Base-by-base conservation (phyloP, 2,329 filamentous ascomycete species). In the Cladophialophora chaetospira region DNA sequence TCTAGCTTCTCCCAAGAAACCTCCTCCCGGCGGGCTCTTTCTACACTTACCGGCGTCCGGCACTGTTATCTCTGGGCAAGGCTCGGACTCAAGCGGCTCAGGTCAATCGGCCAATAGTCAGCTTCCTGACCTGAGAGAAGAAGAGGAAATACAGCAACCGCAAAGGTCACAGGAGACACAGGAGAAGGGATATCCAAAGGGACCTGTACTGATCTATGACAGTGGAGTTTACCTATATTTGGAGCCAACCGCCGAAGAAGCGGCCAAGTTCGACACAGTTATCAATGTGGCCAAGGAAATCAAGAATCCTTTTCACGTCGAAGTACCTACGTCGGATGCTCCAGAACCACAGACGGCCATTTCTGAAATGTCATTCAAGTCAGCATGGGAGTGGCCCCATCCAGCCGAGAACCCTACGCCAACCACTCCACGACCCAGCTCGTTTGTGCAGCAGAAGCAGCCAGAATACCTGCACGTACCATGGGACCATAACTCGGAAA, bases 401-500 rank as follows among this genome's bases (percentile, higher is more conserved):
- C 53, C 71, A 43, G 67, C 70, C 21, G 69, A 73, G n/a, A 40
- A 43, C 2, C 49, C 53, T n/a, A 64, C 62, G 26, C 62, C 63
- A 2, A 62, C 63, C 17, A 64, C 61, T 5, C 63, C 64, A 6
- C 57, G 54, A 47, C 63, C 57, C 23, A 44, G 26, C n/a, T 51
- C 51, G 3, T 53, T 56, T 25, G 17, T 19, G n/a, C 53, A 36
- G n/a, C 40, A 40, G 23, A 58, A 60, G 13, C 51, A 55, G 29
- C 84, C 84, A 2, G 84, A 87, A 66, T 87, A 87, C 65, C 80
- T 87, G 23, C 84, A 87, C 66, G 81, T 87, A 50, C 78, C 77
- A 6, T 87, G 84, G 84, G 84, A 87, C 63, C 84, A 87, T 69
- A 87, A 87, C 67, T 86, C 84, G 10, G 84, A 87, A 63, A 86